Evolutionary conservation across 768 basidiomycete species (phyloP).

Genomic region (Mycena indigotica): DNA sequence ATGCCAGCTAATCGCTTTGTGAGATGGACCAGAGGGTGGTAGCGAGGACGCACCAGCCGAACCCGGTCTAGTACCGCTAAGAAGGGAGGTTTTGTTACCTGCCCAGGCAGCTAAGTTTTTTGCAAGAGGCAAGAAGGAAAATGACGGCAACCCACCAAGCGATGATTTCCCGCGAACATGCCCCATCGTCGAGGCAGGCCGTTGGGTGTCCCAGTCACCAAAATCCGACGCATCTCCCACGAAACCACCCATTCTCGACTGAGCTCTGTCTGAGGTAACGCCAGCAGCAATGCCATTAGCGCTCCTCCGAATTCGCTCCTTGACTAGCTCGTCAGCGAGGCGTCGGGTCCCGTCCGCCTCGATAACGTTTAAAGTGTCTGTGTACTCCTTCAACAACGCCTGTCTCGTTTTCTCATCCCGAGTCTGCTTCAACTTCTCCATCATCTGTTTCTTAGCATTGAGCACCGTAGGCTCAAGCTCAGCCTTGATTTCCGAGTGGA

Average conservation of each 20-base stretch:
- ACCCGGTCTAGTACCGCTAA: conserved; percentile 9
- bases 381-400: conserved; percentile 17
- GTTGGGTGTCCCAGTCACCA: conserved; percentile 9
- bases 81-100: conserved; percentile 18
- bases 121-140: not conserved
- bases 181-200: conserved; percentile 12
- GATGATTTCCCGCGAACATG: conserved; percentile 12
- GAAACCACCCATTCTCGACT: conserved; percentile 20
- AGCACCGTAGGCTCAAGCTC: conserved; percentile 17
- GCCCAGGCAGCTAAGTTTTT: not conserved
- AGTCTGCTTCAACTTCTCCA: conserved; percentile 18
- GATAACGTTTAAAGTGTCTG: conserved; percentile 11
- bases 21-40: not conserved
- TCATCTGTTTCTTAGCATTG: conserved; percentile 15
- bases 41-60: conserved; percentile 4
- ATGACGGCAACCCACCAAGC: conserved; percentile 11
- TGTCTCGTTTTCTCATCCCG: conserved; percentile 18
- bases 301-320: conserved; percentile 15
- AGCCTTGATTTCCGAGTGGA: conserved; percentile 18
- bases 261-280: conserved; percentile 12
- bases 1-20: conserved; percentile 1
- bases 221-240: conserved; percentile 14
- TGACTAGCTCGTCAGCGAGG: conserved; percentile 13
- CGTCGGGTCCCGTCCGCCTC: conserved; percentile 14
- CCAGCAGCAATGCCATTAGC: conserved; percentile 5